A percentile compares a stretch with the other conserved stretches of the same genome.
Evolutionary conservation across 2,329 filamentous ascomycete genomes (phyloP).

Genomic region (Triangularia verruculosa): DNA sequence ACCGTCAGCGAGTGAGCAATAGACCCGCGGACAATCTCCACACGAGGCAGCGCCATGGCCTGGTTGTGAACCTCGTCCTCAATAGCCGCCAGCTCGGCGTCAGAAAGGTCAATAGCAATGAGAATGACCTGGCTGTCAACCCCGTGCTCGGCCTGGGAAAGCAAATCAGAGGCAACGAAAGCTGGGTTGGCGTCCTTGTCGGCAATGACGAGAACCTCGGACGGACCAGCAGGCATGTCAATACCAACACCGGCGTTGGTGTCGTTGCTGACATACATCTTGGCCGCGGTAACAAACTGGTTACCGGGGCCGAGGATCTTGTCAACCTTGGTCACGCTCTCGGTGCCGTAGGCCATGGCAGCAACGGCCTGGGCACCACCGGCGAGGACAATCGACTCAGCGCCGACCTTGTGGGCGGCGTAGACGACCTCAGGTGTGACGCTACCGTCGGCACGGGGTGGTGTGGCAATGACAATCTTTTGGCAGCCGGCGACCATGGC

Average conservation of each 20-base stretch:
- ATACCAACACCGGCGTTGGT: slow-evolving; percentile 93
- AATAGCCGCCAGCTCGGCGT: slow-evolving; percentile 73
- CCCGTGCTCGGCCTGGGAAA: slow-evolving; percentile 95
- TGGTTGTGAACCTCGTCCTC: slow-evolving; percentile 89
- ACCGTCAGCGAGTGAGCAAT: slow-evolving; percentile 92
- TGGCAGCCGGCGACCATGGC: slow-evolving; percentile 97
- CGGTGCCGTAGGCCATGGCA: slow-evolving; percentile 95
- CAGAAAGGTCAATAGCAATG: slow-evolving; percentile 76
- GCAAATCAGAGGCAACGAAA: slow-evolving; percentile 90
- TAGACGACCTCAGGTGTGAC: slow-evolving; percentile 97
- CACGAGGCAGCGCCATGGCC: slow-evolving; percentile 80
- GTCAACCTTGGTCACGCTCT: slow-evolving; percentile 92
- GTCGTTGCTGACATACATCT: slow-evolving; percentile 98
- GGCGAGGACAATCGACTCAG: slow-evolving; percentile 91
- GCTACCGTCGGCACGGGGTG: slow-evolving; percentile 82
- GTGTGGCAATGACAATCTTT: slow-evolving; percentile 90
- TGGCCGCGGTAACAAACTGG: slow-evolving; percentile 96
- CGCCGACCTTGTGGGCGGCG: slow-evolving; percentile 92
- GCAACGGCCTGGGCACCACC: slow-evolving; percentile 94
- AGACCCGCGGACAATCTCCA: slow-evolving; percentile 87
- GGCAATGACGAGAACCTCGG: slow-evolving; percentile 93
- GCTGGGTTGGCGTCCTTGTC: slow-evolving; percentile 85
- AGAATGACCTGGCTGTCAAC: slow-evolving; percentile 93
- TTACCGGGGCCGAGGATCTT: slow-evolving; percentile 98
- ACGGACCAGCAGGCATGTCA: slow-evolving; percentile 97